These are phyloP conservation scores for Lipomyces spencermartinsiae DNA, from an alignment of 805 yeast genomes.

Conservation along the genomic window DNA sequence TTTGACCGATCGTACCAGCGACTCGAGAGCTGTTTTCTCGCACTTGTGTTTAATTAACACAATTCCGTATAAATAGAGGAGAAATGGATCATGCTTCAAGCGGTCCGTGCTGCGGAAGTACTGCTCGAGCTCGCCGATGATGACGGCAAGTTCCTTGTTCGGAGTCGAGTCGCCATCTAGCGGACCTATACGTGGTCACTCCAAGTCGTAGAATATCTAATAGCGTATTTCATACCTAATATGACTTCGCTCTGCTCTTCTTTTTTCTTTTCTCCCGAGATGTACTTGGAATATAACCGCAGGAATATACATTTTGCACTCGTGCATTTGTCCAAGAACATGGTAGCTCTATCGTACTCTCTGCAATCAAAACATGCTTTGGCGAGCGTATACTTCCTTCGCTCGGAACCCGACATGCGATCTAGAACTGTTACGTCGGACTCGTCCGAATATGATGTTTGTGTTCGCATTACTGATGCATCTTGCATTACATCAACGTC, in stretches of 20 bases:
- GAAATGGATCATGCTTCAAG: conserved; percentile 57
- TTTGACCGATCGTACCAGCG: conserved; percentile 65
- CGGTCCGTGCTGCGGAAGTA: conserved; percentile 27
- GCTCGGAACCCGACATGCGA: conserved; percentile 44
- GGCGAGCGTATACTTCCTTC: conserved; percentile 62
- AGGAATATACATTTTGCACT: conserved; percentile 65
- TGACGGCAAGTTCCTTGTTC: conserved; percentile 47
- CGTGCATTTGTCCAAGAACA: conserved; percentile 58
- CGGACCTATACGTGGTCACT: conserved; percentile 39
- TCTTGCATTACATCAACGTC: conserved; percentile 39
- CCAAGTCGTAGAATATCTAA: background rate
- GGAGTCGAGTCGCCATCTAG: conserved; percentile 41
- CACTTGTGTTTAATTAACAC: conserved; percentile 68
- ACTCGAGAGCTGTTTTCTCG: conserved; percentile 62
- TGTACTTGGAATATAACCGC: conserved; percentile 68
- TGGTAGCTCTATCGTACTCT: conserved; percentile 82
- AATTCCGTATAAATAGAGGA: conserved; percentile 76
- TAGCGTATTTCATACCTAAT: conserved; percentile 43
- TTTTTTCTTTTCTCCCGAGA: conserved; percentile 76
- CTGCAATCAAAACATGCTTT: conserved; percentile 77
- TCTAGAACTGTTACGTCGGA: conserved; percentile 7
- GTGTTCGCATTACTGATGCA: background rate
- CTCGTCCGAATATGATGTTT: background rate
- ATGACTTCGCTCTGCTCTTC: conserved; percentile 77
- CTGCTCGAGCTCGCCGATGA: conserved; percentile 52